phyloP scores from a whole-genome alignment of 768 basidiomycete species.

The Amanita thiersii region DNA sequence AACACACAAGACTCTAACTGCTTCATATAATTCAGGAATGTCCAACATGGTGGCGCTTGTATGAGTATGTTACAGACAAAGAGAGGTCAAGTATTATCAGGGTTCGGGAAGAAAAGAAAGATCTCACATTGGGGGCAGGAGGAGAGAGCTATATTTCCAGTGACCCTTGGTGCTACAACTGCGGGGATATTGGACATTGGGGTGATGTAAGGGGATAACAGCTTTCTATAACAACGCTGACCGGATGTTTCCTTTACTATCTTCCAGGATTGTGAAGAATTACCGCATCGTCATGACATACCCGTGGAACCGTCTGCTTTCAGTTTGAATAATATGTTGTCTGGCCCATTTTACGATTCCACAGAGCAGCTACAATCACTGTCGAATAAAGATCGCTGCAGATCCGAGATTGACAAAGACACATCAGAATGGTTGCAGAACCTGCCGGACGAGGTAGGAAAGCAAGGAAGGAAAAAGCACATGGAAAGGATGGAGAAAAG shows the following conservation, averaged over 20 bases:
- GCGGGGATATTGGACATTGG: slow-evolving; percentile 63
- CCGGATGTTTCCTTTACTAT: background rate
- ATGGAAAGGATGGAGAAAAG: slow-evolving; percentile 46
- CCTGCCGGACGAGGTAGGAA: slow-evolving; percentile 56
- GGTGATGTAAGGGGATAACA: slow-evolving; percentile 55
- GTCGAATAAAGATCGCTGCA: slow-evolving; percentile 21
- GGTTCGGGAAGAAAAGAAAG: slow-evolving; percentile 40
- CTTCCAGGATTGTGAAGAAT: slow-evolving; percentile 51
- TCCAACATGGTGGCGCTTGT: slow-evolving; percentile 75
- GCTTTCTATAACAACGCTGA: background rate
- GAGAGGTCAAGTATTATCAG: slow-evolving; percentile 37
- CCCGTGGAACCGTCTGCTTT: slow-evolving; percentile 61
- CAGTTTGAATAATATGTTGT: slow-evolving; percentile 47
- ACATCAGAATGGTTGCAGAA: slow-evolving; percentile 34
- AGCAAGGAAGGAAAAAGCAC: slow-evolving; percentile 53
- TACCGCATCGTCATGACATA: slow-evolving; percentile 28
- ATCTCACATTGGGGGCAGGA: slow-evolving; percentile 51
- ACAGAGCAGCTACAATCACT: slow-evolving; percentile 20
- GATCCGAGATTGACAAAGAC: slow-evolving; percentile 35
- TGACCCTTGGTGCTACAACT: slow-evolving; percentile 81
- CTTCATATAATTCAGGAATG: slow-evolving; percentile 52
- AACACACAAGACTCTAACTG: background rate
- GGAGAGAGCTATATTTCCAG: slow-evolving; percentile 72
- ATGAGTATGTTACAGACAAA: slow-evolving; percentile 56
- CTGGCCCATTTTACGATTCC: slow-evolving; percentile 60